Evolutionary conservation across 768 basidiomycete genomes (phyloP), one percentile per base, ranked within the genome.

Genomic region (Gelatoporia subvermispora): DNA sequence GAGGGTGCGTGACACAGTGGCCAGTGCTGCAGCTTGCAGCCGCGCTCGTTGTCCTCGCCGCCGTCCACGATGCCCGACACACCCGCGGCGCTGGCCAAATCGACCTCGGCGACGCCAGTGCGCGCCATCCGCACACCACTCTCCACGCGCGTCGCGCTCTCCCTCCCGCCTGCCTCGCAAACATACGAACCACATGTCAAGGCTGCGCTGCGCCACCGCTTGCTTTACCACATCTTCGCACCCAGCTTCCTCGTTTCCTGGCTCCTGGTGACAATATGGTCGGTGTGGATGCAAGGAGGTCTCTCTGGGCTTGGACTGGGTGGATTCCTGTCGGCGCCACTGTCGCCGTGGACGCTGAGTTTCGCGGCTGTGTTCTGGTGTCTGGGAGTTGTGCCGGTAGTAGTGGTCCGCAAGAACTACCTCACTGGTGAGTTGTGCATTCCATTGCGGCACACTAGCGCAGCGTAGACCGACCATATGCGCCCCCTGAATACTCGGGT

Each of bases 131-230:
- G 64, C 20, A 65, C 66, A 1, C 61, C 53, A 4, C 58, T 68
- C 18, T 60, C 66, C 8, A 66, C 72, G n/a, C 77, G 77, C 43
- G 66, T 79, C 0, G 65, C 82, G 1, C 78, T 79, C 0, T 67
- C 74, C 1, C 65, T 88, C 4, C 82, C 84, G 0, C 72, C 81
- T 0, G 64, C 85, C 2, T 66, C 74, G 4, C 75, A 81, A 54
- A 65, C 72, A 1, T 89, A 81, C 60, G 82, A 86, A 53, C 85
- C 85, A 8, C 74, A 80, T 39, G 76, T 81, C 2, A 86, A 83
- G 58, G 65, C 74, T 2, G 72, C 83, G 4, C 72, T 89, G 40
- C 75, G 72, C 43, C 78, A 80, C 57, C 78, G 85, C 35, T 75
- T 87, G 7, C 66, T 76, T 20, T 70, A 73, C 53, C 69, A 68